Percentiles rank a stretch among this genome's conserved stretches.
Conservation (phyloP, 352 stramenopile species). For the Globisporangium solare region DNA sequence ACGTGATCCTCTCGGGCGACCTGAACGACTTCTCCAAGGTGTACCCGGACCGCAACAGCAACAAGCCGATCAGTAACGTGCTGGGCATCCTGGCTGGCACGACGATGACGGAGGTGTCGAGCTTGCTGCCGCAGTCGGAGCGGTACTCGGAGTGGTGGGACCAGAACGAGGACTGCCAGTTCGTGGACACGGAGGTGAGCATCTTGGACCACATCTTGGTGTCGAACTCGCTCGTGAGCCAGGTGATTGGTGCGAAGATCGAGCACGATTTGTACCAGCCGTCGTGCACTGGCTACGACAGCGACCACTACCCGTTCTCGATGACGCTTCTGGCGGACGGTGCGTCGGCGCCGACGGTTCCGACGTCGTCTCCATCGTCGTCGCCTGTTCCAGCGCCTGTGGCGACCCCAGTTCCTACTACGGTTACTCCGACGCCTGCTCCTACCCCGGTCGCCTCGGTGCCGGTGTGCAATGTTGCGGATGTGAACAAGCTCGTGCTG, state of each 20-base stretch:
- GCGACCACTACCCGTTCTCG: constrained; percentile 30
- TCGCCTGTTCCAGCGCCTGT: too few relatives aligned
- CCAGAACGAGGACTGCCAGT: constrained; percentile 58
- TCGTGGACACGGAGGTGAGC: constrained; percentile 37
- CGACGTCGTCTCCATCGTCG: too few relatives aligned
- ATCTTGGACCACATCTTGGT: constrained; percentile 29
- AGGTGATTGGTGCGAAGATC: constrained; percentile 19
- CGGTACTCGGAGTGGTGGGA: constrained; percentile 65
- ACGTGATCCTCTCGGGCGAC: constrained; percentile 63
- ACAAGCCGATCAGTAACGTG: constrained; percentile 48
- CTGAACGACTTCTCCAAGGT: constrained; percentile 59
- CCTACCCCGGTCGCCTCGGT: too few relatives aligned
- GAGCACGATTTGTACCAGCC: constrained; percentile 20
- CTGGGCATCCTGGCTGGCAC: constrained; percentile 39
- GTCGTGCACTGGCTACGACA: constrained; percentile 23
- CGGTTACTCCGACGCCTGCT: too few relatives aligned
- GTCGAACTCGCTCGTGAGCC: constrained; percentile 23
- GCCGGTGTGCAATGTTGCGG: too few relatives aligned
- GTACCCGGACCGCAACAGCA: constrained; percentile 53
- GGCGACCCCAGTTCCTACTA: too few relatives aligned
- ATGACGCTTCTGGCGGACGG: constrained; percentile 12
- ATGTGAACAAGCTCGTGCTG: too few relatives aligned
- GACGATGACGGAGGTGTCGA: constrained; percentile 41
- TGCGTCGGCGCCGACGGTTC: too few relatives aligned
- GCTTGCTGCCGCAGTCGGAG: constrained; percentile 27